Base-by-base conservation (phyloP, 306 rosid species). In the Crotalaria pallida region DNA sequence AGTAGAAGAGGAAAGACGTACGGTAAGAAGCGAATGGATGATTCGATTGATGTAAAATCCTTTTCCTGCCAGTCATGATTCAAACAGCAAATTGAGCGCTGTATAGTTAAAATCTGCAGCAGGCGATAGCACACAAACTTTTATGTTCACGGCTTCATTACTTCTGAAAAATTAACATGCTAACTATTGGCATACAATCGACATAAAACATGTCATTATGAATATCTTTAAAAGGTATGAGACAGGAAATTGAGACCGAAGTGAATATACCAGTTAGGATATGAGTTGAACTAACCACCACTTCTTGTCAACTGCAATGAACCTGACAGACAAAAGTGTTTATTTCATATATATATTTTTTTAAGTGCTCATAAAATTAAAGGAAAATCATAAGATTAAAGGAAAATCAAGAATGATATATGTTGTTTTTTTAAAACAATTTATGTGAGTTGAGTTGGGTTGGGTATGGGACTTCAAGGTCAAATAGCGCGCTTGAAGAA, bases 21-120 rank as follows among this genome's bases (percentile, higher is more conserved):
- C 97, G 80, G 69, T 80, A 55, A 77, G 77, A 72, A 69, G 40
- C 38, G 74, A 88, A 82, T 13, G 93, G 85, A 84, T 84, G 83
- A 70, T 72, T 82, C 17, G 80, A 71, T 50, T 76, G 85, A 71
- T 84, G 69, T 52, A 86, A 77, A 50, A 74, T 77, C 71, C 82
- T 86, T 67, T 82, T 89, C 49, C 67, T 84, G 57, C 34, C 57
- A 81, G 77, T 75, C 61, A 26, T 81, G 82, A 64, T 69, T 53
- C 41, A 40, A 65, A 58, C 70, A 40, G 73, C 34, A 47, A 50
- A 76, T 29, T 63, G 45, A 69, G 62, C n/a, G 21, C 11, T 65
- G 72, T 71, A 24, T 17, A 19, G 6, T 21, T 6, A 81, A 24
- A 41, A 67, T 75, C 84, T 81, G 83, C 80, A 70, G 65, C 65